Evolutionary conservation across 2,329 filamentous ascomycete species (phyloP).

Genomic region (Epichloe typhina): DNA sequence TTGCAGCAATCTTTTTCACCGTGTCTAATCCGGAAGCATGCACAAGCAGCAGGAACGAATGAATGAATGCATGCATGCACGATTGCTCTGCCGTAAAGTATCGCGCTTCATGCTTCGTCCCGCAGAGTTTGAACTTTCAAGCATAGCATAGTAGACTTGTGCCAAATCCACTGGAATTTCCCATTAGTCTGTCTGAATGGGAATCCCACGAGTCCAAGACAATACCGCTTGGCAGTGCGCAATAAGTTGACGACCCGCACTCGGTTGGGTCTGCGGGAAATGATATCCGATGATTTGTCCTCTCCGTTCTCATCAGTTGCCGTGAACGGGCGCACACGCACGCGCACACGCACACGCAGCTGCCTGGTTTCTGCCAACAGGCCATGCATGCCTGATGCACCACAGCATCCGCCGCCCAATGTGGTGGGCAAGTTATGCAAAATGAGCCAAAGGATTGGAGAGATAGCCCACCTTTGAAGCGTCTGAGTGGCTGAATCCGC

Average conservation of each 20-base stretch:
- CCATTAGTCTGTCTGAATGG: too few species aligned
- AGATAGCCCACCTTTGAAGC: constrained; percentile 12
- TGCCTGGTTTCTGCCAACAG: neutral
- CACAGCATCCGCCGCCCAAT: constrained; percentile 10
- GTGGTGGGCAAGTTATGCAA: constrained; percentile 9
- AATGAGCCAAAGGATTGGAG: constrained; percentile 7
- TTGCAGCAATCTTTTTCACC: too few species aligned
- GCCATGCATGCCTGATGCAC: constrained; percentile 1
- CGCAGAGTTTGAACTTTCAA: too few species aligned
- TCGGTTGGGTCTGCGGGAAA: neutral
- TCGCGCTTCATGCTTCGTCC: too few species aligned
- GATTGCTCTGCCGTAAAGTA: too few species aligned
- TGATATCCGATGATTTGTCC: neutral
- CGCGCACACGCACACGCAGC: neutral
- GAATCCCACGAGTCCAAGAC: too few species aligned
- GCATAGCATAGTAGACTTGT: neutral
- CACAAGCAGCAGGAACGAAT: too few species aligned
- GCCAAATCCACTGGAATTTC: neutral
- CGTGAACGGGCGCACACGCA: too few species aligned
- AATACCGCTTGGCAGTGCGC: neutral
- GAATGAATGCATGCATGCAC: too few species aligned
- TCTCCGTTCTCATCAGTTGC: neutral
- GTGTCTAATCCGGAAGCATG: neutral
- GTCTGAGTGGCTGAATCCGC: constrained; percentile 7
- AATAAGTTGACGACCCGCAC: neutral